Evolutionary conservation across 441 rosid genomes (phyloP).

Genomic region (Erodium moschatum): DNA sequence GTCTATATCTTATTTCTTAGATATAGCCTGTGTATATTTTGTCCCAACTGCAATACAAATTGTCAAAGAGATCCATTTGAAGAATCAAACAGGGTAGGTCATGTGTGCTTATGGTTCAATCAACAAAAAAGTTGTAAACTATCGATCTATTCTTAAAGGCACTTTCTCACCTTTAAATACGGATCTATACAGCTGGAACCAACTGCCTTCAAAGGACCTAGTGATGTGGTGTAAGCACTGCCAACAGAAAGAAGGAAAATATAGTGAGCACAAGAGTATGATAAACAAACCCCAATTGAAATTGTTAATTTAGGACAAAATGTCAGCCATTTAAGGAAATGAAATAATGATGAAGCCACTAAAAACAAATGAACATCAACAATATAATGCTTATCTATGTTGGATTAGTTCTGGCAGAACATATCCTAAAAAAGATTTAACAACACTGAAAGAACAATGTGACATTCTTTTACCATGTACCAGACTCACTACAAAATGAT

Average conservation of each 20-base stretch:
- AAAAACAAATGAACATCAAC: not conserved
- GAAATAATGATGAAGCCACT: not conserved
- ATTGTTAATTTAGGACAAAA: not conserved
- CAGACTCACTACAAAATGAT: not conserved
- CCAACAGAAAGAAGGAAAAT: conserved; percentile 17
- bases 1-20: not conserved
- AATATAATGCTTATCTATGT: not conserved
- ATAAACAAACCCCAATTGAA: too few species aligned
- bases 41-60: not conserved
- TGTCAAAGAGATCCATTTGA: not conserved
- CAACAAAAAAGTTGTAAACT: not conserved
- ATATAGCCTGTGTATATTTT: not conserved
- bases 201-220: conserved; percentile 27
- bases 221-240: conserved; percentile 74
- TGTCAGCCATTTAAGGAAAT: not conserved
- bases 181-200: conserved; percentile 23
- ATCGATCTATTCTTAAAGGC: not conserved
- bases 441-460: not conserved
- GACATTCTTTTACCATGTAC: not conserved
- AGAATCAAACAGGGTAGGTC: not conserved
- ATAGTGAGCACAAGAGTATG: conserved; percentile 11
- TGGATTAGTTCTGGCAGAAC: too few species aligned
- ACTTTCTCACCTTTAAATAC: conserved; percentile 34
- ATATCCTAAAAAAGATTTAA: not conserved
- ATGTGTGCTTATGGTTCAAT: too few species aligned